Percentiles rank a stretch among this genome's conserved stretches.
Evolutionary conservation across 2,329 filamentous ascomycete genomes (phyloP).

Genomic region (Coccinonectria pachysandricola): DNA sequence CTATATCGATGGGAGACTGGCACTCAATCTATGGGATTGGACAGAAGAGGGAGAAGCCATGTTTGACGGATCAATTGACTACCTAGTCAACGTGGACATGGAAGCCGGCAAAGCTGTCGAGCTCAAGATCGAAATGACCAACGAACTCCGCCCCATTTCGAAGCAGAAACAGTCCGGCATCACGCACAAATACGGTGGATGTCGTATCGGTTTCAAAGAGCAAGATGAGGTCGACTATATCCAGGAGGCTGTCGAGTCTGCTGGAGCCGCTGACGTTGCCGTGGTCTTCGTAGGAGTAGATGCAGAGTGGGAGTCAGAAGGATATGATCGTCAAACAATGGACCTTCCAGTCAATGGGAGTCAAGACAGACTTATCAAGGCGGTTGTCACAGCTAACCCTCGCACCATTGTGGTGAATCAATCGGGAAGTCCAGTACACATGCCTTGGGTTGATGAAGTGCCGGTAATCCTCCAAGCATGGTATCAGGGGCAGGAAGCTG

Average conservation of each 20-base stretch:
- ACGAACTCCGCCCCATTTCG: conserved; percentile 49
- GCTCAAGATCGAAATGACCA: conserved; percentile 41
- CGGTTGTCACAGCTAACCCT: conserved; percentile 51
- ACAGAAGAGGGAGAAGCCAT: conserved; percentile 59
- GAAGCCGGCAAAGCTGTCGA: conserved; percentile 49
- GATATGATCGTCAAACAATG: conserved; percentile 63
- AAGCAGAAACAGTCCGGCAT: conserved; percentile 48
- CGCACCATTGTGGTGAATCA: conserved; percentile 56
- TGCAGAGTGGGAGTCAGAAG: conserved; percentile 67
- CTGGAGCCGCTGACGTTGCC: conserved; percentile 54
- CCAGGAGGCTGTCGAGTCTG: conserved; percentile 53
- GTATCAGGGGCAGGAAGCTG: conserved; percentile 53
- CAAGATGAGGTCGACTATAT: conserved; percentile 51
- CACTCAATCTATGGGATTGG: conserved; percentile 60
- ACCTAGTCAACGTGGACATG: conserved; percentile 50
- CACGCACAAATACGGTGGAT: conserved; percentile 59
- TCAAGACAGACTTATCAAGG: conserved; percentile 51
- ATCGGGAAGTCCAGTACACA: conserved; percentile 33
- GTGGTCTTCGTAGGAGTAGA: conserved; percentile 60
- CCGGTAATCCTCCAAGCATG: conserved; percentile 52
- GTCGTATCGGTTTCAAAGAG: conserved; percentile 61
- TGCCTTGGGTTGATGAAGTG: conserved; percentile 57
- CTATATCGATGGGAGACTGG: conserved; percentile 47
- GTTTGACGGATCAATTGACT: conserved; percentile 59
- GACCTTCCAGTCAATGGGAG: conserved; percentile 50